Evolutionary conservation across 163 green algal species (phyloP).

Genomic region (Trebouxiophyceae sp.): DNA sequence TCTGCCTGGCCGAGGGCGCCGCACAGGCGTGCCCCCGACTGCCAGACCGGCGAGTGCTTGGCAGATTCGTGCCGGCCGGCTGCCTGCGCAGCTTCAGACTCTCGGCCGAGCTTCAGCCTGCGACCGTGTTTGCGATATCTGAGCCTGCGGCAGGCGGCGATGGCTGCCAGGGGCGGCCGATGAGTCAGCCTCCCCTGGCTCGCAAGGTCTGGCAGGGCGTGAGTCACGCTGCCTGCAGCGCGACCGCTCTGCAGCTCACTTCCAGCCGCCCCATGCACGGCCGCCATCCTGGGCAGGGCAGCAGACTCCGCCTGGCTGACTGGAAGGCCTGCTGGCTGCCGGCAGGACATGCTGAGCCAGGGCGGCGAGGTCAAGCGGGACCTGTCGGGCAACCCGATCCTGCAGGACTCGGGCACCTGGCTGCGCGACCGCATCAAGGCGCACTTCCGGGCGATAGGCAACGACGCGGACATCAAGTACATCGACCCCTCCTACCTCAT

Average conservation of each 20-base stretch:
- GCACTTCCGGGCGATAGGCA: conserved; percentile 42
- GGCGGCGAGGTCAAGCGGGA: conserved; percentile 44
- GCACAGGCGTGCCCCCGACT: conserved; percentile 65
- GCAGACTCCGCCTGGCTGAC: background rate
- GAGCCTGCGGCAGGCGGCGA: too few species aligned
- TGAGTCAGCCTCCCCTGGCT: too few species aligned
- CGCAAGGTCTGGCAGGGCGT: too few species aligned
- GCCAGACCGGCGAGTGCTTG: too few species aligned
- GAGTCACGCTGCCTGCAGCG: too few species aligned
- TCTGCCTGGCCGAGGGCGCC: conserved; percentile 90
- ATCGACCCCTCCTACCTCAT: conserved; percentile 96
- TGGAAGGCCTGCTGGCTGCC: background rate
- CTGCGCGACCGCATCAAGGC: conserved; percentile 60
- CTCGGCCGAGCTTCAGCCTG: too few species aligned
- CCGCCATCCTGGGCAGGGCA: background rate
- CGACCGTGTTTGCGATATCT: too few species aligned
- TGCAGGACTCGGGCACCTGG: conserved; percentile 62
- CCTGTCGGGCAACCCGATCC: conserved; percentile 85
- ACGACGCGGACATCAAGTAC: conserved; percentile 76
- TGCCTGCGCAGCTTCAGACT: too few species aligned
- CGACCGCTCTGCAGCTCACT: too few species aligned
- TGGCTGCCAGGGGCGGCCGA: too few species aligned
- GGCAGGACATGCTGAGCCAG: conserved; percentile 24
- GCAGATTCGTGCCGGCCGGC: too few species aligned
- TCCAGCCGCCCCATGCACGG: too few species aligned